Percentiles rank a stretch among this genome's conserved stretches.
phyloP scores from a whole-genome alignment of 1,284 basidiomycete species.

The Pisolithus thermaeus region DNA sequence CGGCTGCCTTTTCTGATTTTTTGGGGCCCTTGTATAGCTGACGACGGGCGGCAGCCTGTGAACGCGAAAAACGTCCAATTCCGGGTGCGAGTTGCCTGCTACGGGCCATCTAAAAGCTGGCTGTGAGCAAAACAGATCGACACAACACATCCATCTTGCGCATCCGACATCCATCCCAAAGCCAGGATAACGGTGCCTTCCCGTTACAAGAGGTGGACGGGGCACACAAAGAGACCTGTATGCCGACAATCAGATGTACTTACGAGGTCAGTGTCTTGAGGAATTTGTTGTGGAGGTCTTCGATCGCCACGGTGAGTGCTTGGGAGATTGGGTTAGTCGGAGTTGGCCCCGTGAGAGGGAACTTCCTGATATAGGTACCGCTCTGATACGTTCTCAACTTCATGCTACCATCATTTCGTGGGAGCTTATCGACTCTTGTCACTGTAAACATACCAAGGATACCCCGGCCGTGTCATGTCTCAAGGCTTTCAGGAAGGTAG shows the following conservation, averaged over 20 bases:
- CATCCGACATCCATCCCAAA: constrained; percentile 32
- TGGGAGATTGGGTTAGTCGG: constrained; percentile 15
- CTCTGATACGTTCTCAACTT: no score
- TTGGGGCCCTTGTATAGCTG: constrained; percentile 76
- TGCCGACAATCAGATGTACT: constrained; percentile 21
- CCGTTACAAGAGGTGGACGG: not conserved
- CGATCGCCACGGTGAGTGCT: constrained; percentile 15
- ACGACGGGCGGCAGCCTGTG: constrained; percentile 77
- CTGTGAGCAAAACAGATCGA: constrained; percentile 19
- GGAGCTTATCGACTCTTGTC: no score
- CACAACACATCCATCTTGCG: constrained; percentile 28
- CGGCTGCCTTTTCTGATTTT: constrained; percentile 66
- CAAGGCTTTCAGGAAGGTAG: constrained; percentile 21
- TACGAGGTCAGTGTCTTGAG: constrained; percentile 37
- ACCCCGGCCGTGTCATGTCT: constrained; percentile 23
- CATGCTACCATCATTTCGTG: no score
- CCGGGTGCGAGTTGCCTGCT: constrained; percentile 81
- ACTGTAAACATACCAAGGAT: constrained; percentile 8
- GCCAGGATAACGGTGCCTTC: constrained; percentile 1
- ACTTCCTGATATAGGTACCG: constrained; percentile 13
- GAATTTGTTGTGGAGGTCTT: constrained; percentile 29
- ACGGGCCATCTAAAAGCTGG: constrained; percentile 76
- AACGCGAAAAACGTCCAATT: constrained; percentile 81
- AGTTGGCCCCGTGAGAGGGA: constrained; percentile 26
- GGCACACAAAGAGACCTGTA: not conserved